These are phyloP conservation scores for Senna tora DNA, from an alignment of 306 rosid genomes.

Conservation along the genomic window DNA sequence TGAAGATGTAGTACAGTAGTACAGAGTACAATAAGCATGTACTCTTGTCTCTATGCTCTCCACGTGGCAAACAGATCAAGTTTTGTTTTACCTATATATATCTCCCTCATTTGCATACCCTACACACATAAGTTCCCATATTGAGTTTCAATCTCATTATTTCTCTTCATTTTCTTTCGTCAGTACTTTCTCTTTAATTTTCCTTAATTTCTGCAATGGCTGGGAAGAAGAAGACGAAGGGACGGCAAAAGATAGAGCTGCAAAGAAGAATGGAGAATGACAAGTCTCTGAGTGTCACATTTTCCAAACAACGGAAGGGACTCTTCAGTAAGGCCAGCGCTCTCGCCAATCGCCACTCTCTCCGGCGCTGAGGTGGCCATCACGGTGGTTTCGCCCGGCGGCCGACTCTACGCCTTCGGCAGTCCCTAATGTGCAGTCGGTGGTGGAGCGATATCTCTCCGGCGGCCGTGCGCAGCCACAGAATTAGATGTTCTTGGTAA, in stretches of 20 bases:
- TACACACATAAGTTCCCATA: no score
- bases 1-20: no score
- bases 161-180: neutral
- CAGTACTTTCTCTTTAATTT: no score
- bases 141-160: no score
- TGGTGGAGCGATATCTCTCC: no score
- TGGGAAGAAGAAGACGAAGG: neutral
- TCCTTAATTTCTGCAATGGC: neutral
- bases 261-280: neutral
- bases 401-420: neutral
- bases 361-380: constrained; percentile 3
- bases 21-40: no score
- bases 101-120: no score
- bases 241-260: neutral
- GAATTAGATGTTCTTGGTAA: no score
- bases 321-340: constrained; percentile 1
- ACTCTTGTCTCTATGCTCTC: no score
- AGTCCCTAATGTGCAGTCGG: neutral
- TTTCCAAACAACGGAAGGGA: constrained; percentile 2
- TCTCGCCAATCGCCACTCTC: neutral
- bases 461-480: no score
- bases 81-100: no score
- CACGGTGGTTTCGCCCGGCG: neutral
- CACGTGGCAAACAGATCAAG: no score
- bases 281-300: neutral